Percentiles rank a stretch among this genome's conserved stretches.
These are phyloP conservation scores for Apiotrichum siamense DNA, from an alignment of 1,284 basidiomycete genomes.

Conservation along the genomic window DNA sequence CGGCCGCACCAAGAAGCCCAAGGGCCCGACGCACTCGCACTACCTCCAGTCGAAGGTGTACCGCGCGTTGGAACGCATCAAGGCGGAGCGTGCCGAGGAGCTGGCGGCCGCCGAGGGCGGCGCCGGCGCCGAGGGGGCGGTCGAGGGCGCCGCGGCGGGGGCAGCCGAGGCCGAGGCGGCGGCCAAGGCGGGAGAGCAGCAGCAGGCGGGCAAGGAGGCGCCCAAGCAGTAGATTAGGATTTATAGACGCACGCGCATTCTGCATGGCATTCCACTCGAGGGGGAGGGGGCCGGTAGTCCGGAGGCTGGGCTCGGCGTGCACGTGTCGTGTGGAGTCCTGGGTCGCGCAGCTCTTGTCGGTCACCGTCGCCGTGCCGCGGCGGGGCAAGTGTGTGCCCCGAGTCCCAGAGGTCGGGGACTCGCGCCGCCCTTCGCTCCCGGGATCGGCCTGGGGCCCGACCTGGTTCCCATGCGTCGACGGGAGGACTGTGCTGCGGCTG, in stretches of 20 bases:
- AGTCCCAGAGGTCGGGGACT: too few species aligned
- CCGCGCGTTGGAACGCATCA: constrained; percentile 83
- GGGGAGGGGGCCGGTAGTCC: background rate
- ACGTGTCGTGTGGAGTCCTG: too few species aligned
- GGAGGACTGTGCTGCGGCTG: too few species aligned
- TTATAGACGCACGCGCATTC: background rate
- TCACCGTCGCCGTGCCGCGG: too few species aligned
- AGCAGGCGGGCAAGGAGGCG: too few species aligned
- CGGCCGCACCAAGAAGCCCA: constrained; percentile 19
- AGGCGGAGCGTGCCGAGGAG: constrained; percentile 36
- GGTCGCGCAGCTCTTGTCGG: too few species aligned
- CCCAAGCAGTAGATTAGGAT: background rate
- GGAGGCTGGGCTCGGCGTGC: too few species aligned
- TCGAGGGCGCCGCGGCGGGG: constrained; percentile 13
- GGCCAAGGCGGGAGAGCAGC: background rate
- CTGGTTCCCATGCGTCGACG: too few species aligned
- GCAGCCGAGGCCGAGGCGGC: background rate
- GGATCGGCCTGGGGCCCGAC: too few species aligned
- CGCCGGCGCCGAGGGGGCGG: constrained; percentile 16
- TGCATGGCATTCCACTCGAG: constrained; percentile 6
- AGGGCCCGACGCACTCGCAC: constrained; percentile 58
- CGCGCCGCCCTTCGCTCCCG: too few species aligned
- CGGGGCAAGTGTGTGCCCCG: too few species aligned
- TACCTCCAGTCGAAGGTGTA: constrained; percentile 97
- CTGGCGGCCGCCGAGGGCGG: constrained; percentile 11